Evolutionary conservation across 2,329 filamentous ascomycete species (phyloP).

Genomic region (Diaporthe vexans): DNA sequence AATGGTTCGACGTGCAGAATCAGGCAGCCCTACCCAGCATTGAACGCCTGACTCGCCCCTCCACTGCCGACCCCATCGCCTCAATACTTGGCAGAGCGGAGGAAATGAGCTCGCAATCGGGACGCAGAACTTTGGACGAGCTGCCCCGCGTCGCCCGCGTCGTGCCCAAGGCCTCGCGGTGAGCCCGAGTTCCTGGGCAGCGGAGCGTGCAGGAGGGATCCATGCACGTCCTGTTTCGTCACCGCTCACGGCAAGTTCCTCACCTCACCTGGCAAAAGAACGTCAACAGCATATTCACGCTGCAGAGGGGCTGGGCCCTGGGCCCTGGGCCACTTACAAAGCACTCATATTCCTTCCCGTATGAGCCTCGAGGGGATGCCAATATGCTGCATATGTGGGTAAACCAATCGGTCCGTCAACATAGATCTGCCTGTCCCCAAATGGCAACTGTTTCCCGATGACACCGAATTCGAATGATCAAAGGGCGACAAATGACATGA

Average conservation of each 20-base stretch:
- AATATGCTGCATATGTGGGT: background rate
- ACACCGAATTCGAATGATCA: background rate
- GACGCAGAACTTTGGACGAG: background rate
- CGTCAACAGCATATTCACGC: background rate
- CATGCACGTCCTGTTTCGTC: background rate
- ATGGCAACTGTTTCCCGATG: background rate
- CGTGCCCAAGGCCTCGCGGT: conserved; percentile 3
- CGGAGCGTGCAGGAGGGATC: background rate
- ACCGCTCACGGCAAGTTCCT: conserved; percentile 22
- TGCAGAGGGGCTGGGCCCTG: background rate
- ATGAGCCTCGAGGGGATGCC: no score
- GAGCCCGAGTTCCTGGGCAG: background rate
- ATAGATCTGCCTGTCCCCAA: background rate
- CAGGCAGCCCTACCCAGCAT: background rate
- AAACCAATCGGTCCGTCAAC: background rate
- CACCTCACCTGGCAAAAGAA: background rate
- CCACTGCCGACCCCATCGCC: conserved; percentile 6
- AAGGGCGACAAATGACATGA: no score
- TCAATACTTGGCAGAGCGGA: conserved; percentile 27
- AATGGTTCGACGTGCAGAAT: background rate
- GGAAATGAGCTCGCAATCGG: conserved; percentile 11
- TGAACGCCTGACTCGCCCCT: conserved; percentile 26
- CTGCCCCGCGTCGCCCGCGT: conserved; percentile 23
- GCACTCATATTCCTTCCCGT: no score
- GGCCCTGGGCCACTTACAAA: background rate